These are phyloP conservation scores for Nannochloropsis gaditana DNA, from an alignment of 108 stramenopile species.

Conservation along the genomic window DNA sequence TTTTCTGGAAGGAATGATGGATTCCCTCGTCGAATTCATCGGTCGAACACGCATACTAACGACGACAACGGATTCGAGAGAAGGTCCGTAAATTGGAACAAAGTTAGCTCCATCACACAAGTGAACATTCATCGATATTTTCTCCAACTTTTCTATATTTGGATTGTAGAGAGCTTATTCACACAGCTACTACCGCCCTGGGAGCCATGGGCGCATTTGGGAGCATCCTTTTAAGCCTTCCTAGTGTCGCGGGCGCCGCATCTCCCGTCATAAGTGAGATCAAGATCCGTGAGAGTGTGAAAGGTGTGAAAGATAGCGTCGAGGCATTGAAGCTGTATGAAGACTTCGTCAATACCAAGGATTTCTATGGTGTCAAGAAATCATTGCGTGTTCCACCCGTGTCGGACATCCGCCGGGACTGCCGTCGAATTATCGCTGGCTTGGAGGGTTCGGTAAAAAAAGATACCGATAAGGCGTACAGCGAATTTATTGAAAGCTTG, in stretches of 20 bases:
- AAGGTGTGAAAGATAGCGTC: not conserved
- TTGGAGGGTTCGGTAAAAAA: not conserved
- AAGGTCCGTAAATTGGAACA: not conserved
- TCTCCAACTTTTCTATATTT: too few relatives aligned
- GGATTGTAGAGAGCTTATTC: not conserved
- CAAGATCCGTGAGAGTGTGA: not conserved
- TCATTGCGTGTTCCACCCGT: not conserved
- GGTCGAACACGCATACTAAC: not conserved
- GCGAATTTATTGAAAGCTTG: not conserved
- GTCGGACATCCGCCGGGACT: not conserved
- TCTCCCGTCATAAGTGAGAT: not conserved
- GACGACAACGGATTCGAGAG: constrained; percentile 1
- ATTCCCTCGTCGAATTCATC: not conserved
- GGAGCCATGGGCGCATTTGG: constrained; percentile 9
- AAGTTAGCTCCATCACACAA: too few relatives aligned
- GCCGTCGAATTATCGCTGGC: constrained; percentile 2
- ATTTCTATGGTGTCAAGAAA: constrained; percentile 4
- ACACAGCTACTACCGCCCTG: not conserved
- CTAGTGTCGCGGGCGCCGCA: not conserved
- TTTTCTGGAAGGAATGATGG: not conserved
- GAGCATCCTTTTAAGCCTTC: not conserved
- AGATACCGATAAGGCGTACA: not conserved
- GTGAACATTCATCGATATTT: too few relatives aligned
- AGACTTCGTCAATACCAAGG: not conserved
- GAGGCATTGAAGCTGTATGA: not conserved